A percentile compares a stretch with the other conserved stretches of the same genome.
phyloP scores from a whole-genome alignment of 2,329 filamentous ascomycete species.

The Epichloe baconii region DNA sequence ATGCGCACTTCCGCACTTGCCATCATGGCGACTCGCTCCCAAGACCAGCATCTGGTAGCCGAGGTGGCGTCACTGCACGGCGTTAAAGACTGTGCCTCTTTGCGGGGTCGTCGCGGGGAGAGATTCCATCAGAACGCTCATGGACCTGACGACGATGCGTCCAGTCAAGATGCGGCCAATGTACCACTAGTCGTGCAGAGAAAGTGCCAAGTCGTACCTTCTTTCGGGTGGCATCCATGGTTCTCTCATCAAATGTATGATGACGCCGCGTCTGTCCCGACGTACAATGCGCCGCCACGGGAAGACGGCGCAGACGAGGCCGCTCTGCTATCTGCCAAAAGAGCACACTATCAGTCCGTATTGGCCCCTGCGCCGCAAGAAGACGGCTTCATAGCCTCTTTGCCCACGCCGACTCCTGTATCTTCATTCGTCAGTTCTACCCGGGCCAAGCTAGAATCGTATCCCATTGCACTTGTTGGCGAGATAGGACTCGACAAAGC shows the following conservation, averaged over 20 bases:
- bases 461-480: conserved; percentile 56
- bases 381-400: conserved; percentile 28
- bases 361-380: conserved; percentile 40
- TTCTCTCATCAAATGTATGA: conserved; percentile 67
- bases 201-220: conserved; percentile 36
- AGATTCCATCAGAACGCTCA: neutral
- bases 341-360: conserved; percentile 52
- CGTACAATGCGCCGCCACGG: conserved; percentile 17
- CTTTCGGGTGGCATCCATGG: conserved; percentile 86
- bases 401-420: conserved; percentile 49
- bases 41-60: conserved; percentile 64
- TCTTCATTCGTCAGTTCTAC: conserved; percentile 45
- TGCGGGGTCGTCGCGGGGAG: neutral
- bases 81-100: conserved; percentile 15
- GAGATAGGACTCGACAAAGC: conserved; percentile 68
- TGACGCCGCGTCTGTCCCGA: conserved; percentile 30
- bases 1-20: conserved; percentile 58
- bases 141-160: neutral
- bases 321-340: conserved; percentile 24
- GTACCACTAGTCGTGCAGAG: neutral
- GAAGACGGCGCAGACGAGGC: conserved; percentile 10
- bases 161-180: neutral
- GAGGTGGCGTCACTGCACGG: conserved; percentile 45
- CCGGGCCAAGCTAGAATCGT: conserved; percentile 36
- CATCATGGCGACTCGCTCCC: conserved; percentile 62